Evolutionary conservation across 306 rosid genomes (phyloP).

Genomic region (Cotoneaster glaucophyllus): DNA sequence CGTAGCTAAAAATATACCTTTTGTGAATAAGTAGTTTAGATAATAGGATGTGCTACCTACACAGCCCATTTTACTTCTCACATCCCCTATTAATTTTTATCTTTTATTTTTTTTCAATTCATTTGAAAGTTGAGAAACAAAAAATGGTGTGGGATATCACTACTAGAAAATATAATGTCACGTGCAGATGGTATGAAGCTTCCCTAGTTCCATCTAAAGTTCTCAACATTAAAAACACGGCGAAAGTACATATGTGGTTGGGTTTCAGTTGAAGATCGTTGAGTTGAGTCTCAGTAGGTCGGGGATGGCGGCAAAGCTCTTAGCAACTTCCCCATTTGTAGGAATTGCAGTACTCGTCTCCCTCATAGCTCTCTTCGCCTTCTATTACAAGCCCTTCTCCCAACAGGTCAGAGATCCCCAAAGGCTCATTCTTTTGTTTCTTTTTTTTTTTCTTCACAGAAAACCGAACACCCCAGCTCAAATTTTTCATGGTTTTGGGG

Average conservation of each 20-base stretch:
- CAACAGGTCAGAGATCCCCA: conserved; percentile 27
- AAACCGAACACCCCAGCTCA: background rate
- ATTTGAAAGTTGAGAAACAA: too few relatives aligned
- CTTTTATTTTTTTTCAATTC: fast-evolving
- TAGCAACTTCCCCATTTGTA: conserved; percentile 34
- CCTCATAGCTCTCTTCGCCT: conserved; percentile 31
- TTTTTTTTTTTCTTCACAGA: background rate
- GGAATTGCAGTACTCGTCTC: conserved; percentile 36
- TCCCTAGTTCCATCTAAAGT: too few relatives aligned
- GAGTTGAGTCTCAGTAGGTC: too few relatives aligned
- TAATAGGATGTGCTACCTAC: fast-evolving
- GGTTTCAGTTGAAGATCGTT: too few relatives aligned
- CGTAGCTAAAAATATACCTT: too few relatives aligned
- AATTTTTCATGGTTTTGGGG: background rate
- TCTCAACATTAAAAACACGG: too few relatives aligned
- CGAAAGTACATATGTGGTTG: too few relatives aligned
- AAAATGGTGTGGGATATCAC: too few relatives aligned
- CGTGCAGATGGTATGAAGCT: too few relatives aligned
- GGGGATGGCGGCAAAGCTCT: conserved; percentile 33
- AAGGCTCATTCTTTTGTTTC: background rate
- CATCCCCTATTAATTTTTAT: fast-evolving
- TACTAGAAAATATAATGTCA: too few relatives aligned
- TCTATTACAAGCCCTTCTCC: conserved; percentile 27
- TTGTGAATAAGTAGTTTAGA: too few relatives aligned
- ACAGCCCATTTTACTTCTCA: fast-evolving